Evolutionary conservation across 306 rosid genomes (phyloP), one percentile per base, ranked within the genome.

Genomic region (Elaeagnus macrophylla): DNA sequence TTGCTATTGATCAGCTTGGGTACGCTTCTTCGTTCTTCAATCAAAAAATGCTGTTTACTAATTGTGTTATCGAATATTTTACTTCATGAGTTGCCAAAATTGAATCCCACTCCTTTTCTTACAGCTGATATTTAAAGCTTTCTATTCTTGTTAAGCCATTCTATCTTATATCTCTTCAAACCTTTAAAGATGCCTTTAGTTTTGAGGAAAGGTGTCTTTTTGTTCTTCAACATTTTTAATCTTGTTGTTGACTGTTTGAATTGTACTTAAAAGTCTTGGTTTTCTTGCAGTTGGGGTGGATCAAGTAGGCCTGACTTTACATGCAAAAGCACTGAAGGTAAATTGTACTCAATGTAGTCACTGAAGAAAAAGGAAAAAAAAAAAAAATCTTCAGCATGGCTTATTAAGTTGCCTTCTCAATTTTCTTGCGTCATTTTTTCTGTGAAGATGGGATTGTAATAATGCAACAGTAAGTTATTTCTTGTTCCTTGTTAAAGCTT

Each of bases 291-390:
- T 72, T 93, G 99, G 99, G 99, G 99, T 58, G 99, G 95, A 65
- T 93, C 99, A 67, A 93, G 99, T 77, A 84, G 99, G 82, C 99
- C 99, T 16, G 99, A 93, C 64, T 93, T 93, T 70, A 80, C 85
- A 11, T 93, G 99, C 79, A 77, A 67, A 84, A 87, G 94, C 75
- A 93, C 99, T 12, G 96, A 93, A 82, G 99, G 99, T 89, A 56
- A 41, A 43, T 63, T 43, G 47, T 36, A 48, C 1, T 50, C 45
- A 39, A 48, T 51, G 12, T 14, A 5, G 10, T 20, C 10, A 12
- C 12, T 1, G 12, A 25, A 25, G 32, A 25, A 25, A 1, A 25
- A 25, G 4, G 0, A 25, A 25, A 25, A 25, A 5, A 25, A 25
- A 1, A 25, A 25, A 25, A 0, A 25, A 25, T 1, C 4, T 25